Percentiles rank a stretch among this genome's conserved stretches.
Evolutionary conservation across 768 basidiomycete genomes (phyloP).

Genomic region (Serendipita indica): DNA sequence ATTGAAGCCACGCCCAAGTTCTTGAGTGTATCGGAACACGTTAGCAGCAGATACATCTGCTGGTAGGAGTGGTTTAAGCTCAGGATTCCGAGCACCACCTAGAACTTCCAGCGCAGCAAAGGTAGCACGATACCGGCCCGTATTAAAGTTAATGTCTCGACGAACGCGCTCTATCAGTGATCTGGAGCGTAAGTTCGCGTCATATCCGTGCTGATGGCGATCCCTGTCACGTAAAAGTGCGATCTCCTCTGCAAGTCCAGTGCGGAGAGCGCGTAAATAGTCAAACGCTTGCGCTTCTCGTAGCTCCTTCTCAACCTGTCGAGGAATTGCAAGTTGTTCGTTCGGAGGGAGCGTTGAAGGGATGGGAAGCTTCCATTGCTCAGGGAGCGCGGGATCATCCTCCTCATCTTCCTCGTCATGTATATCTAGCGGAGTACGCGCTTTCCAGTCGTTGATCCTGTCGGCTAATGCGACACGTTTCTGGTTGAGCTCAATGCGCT

Average conservation of each 20-base stretch:
- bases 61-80: neutral
- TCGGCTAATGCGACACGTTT: neutral
- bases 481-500: neutral
- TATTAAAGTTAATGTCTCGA: neutral
- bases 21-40: neutral
- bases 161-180: neutral
- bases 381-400: neutral
- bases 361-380: neutral
- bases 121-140: neutral
- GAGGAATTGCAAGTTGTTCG: neutral
- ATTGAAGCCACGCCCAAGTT: neutral
- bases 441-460: slow-evolving; percentile 4
- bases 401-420: neutral
- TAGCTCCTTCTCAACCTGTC: neutral
- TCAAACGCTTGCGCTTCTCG: neutral
- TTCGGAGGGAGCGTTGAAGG: neutral
- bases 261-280: neutral
- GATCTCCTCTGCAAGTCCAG: neutral
- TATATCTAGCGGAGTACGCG: neutral
- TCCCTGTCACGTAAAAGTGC: neutral
- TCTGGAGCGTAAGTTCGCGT: neutral
- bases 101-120: neutral
- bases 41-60: neutral
- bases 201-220: neutral
- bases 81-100: neutral